A percentile compares a stretch with the other conserved stretches of the same genome.
phyloP scores from a whole-genome alignment of 2,329 filamentous ascomycete genomes.

The Tympanopsis confertula region DNA sequence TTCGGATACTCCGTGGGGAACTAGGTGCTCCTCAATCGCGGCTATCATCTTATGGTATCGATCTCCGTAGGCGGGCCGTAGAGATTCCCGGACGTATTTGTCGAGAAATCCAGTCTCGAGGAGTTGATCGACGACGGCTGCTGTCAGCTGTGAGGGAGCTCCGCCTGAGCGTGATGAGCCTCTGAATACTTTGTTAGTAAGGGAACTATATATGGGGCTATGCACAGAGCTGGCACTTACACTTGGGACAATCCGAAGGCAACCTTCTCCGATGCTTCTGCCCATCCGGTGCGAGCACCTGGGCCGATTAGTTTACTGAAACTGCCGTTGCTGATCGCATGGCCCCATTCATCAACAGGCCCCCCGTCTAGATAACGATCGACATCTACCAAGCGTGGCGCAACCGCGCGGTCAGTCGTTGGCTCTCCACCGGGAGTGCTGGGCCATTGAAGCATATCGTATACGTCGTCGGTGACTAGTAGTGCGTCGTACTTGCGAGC shows the following conservation, averaged over 20 bases:
- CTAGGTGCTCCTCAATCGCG: not conserved
- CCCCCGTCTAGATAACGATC: not conserved
- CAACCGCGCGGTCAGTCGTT: too few relatives aligned
- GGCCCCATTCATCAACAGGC: not conserved
- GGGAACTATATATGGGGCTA: too few relatives aligned
- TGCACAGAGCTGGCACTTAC: too few relatives aligned
- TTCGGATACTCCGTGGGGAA: not conserved
- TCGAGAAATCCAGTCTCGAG: not conserved
- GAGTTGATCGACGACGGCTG: not conserved
- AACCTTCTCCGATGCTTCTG: not conserved
- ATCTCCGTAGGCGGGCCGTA: not conserved
- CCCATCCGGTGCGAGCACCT: not conserved
- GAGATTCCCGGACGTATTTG: not conserved
- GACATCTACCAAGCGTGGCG: not conserved
- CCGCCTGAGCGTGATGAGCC: not conserved
- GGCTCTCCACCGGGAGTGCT: not conserved
- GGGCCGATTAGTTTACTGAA: not conserved
- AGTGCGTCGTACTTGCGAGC: slow-evolving; percentile 3
- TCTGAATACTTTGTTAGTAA: too few relatives aligned
- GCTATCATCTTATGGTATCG: not conserved
- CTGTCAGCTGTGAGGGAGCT: not conserved
- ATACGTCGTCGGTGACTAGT: slow-evolving; percentile 3
- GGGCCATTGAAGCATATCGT: slow-evolving; percentile 3
- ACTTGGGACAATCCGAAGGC: not conserved
- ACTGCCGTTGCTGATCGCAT: not conserved